phyloP scores from a whole-genome alignment of 768 basidiomycete species.

The Hirschioporus abietinus region DNA sequence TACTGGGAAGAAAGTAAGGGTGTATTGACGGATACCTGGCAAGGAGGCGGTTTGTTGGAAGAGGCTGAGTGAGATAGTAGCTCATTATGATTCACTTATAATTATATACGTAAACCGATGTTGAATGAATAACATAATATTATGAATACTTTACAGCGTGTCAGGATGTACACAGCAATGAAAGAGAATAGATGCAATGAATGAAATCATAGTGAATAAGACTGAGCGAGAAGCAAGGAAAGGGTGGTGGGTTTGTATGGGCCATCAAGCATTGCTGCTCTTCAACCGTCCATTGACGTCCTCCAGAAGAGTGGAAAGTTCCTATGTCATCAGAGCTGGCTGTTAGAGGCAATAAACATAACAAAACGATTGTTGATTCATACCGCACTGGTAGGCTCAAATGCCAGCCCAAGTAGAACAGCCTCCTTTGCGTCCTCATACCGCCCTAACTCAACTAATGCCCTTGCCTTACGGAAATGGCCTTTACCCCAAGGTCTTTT shows the following conservation, averaged over 20 bases:
- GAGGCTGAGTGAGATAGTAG: neutral
- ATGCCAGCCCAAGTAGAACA: slow-evolving; percentile 76
- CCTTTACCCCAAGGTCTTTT: slow-evolving; percentile 93
- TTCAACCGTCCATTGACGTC: neutral
- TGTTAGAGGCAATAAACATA: neutral
- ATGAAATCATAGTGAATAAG: too few relatives aligned
- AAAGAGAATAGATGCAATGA: neutral
- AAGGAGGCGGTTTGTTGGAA: neutral
- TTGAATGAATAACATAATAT: neutral
- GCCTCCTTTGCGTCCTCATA: slow-evolving; percentile 78
- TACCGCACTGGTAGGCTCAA: slow-evolving; percentile 67
- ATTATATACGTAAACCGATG: neutral
- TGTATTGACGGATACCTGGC: neutral
- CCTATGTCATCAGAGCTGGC: neutral
- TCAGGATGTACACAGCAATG: neutral
- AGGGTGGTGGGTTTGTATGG: neutral
- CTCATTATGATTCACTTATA: too few relatives aligned
- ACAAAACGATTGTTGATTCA: neutral
- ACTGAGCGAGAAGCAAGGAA: neutral
- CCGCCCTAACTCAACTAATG: slow-evolving; percentile 66
- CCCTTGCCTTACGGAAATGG: slow-evolving; percentile 91
- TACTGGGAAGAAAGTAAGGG: neutral
- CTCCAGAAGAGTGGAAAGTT: neutral
- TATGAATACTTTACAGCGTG: neutral
- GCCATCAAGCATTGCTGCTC: neutral